Evolutionary conservation across 441 rosid species (phyloP), one percentile per base, ranked within the genome.

Genomic region (Hura crepitans): DNA sequence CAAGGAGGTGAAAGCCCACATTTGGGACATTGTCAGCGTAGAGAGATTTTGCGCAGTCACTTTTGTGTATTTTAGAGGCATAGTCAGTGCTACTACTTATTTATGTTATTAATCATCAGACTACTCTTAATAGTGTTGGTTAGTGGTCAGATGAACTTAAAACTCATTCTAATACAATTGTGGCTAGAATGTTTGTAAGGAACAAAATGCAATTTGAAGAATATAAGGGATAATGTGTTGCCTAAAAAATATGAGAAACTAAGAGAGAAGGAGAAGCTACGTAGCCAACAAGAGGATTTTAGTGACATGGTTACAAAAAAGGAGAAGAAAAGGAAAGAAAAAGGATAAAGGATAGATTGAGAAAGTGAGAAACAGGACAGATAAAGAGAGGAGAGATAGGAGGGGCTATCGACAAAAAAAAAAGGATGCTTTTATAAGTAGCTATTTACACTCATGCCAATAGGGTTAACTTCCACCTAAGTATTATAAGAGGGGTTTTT

Each of bases 251-350:
- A 92, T 5, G 97, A 91, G 86, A 98, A 92, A 82, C 98, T 98
- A 31, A 84, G 98, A 70, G 98, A 96, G 75, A 97, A 90, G 79
- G 99, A 89, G 86, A 96, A 96, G 75, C 66, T 79, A 39, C 96
- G 96, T 27, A 96, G 87, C 82, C 96, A 92, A 75, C 89, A 84
- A 14, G 97, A 87, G 78, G 97, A 96, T 69, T 96, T 96, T 79
- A 92, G 98, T 75, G 98, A 96, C 78, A 92, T 96, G 99, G 99
- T 96, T 59, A 92, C 96, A 3, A 97, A 95, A 97, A n/a, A n/a
- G n/a, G n/a, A n/a, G n/a, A n/a, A n/a, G n/a, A n/a, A n/a, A n/a
- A n/a, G n/a, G n/a, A n/a, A n/a, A n/a, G n/a, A n/a, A n/a, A n/a
- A n/a, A n/a, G n/a, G n/a, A n/a, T n/a, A n/a, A n/a, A n/a, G n/a